These are phyloP conservation scores for Paramecium pentaurelia DNA, from an alignment of 73 alveolate species.

Conservation along the genomic window DNA sequence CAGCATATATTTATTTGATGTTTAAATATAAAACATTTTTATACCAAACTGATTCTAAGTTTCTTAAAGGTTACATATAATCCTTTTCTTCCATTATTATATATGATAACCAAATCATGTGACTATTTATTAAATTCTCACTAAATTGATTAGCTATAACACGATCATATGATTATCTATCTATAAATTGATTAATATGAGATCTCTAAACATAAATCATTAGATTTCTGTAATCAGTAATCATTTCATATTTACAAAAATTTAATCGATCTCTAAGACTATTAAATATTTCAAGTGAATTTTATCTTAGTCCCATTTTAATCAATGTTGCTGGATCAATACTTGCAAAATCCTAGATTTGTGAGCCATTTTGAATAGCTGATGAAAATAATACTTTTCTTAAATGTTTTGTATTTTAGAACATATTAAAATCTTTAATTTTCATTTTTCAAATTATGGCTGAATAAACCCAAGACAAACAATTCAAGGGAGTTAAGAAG, in stretches of 20 bases:
- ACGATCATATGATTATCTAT: neutral
- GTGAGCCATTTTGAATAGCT: neutral
- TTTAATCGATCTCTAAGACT: neutral
- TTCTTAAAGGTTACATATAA: neutral
- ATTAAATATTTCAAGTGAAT: neutral
- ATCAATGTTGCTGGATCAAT: neutral
- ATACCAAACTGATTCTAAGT: neutral
- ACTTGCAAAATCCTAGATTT: neutral
- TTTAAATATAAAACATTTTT: neutral
- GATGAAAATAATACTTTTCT: neutral
- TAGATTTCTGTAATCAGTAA: neutral
- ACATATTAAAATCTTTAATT: constrained; percentile 17
- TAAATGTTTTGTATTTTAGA: constrained; percentile 1
- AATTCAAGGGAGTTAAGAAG: constrained; percentile 44
- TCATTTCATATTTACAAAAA: neutral
- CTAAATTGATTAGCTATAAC: neutral
- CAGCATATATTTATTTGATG: neutral
- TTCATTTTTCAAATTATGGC: constrained; percentile 35
- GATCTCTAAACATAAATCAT: neutral
- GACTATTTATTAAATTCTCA: neutral
- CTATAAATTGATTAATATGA: neutral
- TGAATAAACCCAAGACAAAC: constrained; percentile 12
- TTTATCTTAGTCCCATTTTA: neutral
- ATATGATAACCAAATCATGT: neutral
- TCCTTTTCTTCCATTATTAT: neutral